Percentiles rank a stretch among this genome's conserved stretches.
Evolutionary conservation across 2,329 filamentous ascomycete genomes (phyloP).

Genomic region (Microascus cirrosus): DNA sequence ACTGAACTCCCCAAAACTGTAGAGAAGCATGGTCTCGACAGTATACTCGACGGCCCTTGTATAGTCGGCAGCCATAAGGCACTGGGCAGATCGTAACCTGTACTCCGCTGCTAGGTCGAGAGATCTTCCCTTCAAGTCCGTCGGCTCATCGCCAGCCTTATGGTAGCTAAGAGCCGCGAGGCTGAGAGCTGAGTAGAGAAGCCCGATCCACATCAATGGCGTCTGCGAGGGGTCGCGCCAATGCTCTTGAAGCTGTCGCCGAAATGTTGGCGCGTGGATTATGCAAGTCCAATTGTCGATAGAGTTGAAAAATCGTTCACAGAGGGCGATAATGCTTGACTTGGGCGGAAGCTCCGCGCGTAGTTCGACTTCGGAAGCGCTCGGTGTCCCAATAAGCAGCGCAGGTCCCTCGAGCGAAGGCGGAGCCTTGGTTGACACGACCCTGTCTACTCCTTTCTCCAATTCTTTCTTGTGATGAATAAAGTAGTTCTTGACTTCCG

Average conservation of each 20-base stretch:
- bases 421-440: slow-evolving; percentile 56
- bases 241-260: slow-evolving; percentile 53
- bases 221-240: slow-evolving; percentile 66
- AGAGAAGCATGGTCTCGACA: slow-evolving; percentile 67
- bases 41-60: slow-evolving; percentile 64
- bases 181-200: slow-evolving; percentile 67
- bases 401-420: slow-evolving; percentile 55
- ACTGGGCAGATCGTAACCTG: slow-evolving; percentile 64
- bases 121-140: slow-evolving; percentile 61
- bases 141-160: slow-evolving; percentile 68
- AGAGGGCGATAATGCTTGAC: slow-evolving; percentile 71
- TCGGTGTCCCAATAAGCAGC: slow-evolving; percentile 65
- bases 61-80: slow-evolving; percentile 64
- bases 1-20: slow-evolving; percentile 65
- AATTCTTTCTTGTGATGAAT: slow-evolving; percentile 76
- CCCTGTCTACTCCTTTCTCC: slow-evolving; percentile 68
- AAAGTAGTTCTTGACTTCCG: slow-evolving; percentile 92
- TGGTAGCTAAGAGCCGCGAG: slow-evolving; percentile 71
- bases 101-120: slow-evolving; percentile 53
- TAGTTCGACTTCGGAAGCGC: slow-evolving; percentile 64
- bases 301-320: slow-evolving; percentile 85
- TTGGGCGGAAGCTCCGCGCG: slow-evolving; percentile 71
- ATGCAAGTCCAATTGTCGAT: slow-evolving; percentile 60
- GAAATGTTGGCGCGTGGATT: slow-evolving; percentile 76
- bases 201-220: slow-evolving; percentile 65